Evolutionary conservation across 1,284 basidiomycete species (phyloP), one percentile per base, ranked within the genome.

Genomic region (Rhodotorula glutinis): DNA sequence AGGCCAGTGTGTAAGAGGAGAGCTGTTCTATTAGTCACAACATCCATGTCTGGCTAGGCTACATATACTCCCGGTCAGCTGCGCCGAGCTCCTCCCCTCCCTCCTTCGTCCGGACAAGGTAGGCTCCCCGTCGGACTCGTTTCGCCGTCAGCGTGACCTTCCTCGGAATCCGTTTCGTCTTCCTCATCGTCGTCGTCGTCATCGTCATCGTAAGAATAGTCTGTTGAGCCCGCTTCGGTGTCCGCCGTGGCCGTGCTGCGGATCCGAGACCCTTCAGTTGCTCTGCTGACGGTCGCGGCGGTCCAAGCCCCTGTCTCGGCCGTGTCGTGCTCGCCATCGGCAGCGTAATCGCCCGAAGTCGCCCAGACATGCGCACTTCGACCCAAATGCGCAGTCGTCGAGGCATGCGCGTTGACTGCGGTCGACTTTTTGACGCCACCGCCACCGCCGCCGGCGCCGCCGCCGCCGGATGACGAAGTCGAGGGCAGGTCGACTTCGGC

Each of bases 401-500:
- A 68, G 3, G 33, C 47, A 25, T 41, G 47, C 16, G 29, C 53
- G 19, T 30, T 41, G 16, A 43, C 58, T 1, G 60, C 25, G 17
- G 63, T 57, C 0, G 66, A 63, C 2, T 54, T 23, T 4, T 57
- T 58, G 53, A 27, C n/a, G 38, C n/a, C 38, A 23, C 23, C n/a
- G 40, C 23, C 53, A 16, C 53, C 29, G 52, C 29, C 29, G 51
- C 53, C n/a, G n/a, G n/a, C n/a, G 40, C 23, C 53, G 13, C 53
- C 29, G 52, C 29, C 29, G 38, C 38, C 40, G 13, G 53, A 38
- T 4, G 53, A 40, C 5, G 29, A 55, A 7, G 63, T 56, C 10
- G 63, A 61, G 11, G 69, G 70, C 1, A 71, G 63, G 41, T 73
- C 72, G 44, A 73, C 63, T 53, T 73, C 72, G 47, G 72, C 70